These are phyloP conservation scores for Stachybotrys chartarum DNA, from an alignment of 2,329 filamentous ascomycete genomes.

Conservation along the genomic window DNA sequence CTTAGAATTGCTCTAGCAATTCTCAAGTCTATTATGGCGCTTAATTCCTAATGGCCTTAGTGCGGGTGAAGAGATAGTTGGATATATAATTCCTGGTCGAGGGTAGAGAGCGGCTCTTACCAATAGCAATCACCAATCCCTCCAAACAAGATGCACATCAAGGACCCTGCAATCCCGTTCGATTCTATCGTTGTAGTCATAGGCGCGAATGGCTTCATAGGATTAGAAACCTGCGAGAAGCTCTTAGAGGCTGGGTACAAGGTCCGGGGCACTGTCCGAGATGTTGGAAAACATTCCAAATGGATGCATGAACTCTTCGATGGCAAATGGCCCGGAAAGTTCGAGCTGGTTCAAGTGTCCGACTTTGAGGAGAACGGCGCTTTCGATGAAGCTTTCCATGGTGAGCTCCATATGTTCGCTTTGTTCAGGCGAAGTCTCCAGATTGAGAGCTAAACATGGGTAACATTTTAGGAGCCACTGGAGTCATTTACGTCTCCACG, in stretches of 20 bases:
- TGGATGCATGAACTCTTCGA: not conserved
- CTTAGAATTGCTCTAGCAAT: no score
- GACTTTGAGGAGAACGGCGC: not conserved
- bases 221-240: slow-evolving; percentile 1
- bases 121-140: no score
- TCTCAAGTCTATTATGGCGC: no score
- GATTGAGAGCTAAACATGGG: not conserved
- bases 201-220: slow-evolving; percentile 3
- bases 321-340: not conserved
- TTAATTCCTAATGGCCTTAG: no score
- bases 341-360: not conserved
- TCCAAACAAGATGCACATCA: not conserved
- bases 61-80: no score
- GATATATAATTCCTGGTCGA: no score
- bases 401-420: not conserved
- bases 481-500: not conserved
- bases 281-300: not conserved
- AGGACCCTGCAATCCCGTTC: not conserved
- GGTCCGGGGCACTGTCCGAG: slow-evolving; percentile 1
- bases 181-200: slow-evolving; percentile 1
- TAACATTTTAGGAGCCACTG: not conserved
- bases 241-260: not conserved
- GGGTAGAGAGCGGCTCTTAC: no score
- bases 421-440: not conserved
- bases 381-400: not conserved